These are phyloP conservation scores for Gynandropsis gynandra DNA, from an alignment of 345 rosid genomes.

Conservation along the genomic window DNA sequence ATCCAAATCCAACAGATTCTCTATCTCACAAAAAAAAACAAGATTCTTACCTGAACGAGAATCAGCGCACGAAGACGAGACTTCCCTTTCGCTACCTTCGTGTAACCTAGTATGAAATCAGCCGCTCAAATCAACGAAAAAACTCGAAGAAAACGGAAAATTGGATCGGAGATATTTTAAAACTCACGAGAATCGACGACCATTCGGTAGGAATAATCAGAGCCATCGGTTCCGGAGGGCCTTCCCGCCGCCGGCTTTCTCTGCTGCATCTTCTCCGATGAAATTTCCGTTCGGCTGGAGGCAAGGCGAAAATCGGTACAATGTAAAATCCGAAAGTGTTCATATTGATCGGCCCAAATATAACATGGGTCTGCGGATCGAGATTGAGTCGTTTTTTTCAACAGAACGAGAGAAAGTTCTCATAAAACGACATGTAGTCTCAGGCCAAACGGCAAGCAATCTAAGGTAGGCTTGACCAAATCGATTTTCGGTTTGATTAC, in stretches of 20 bases:
- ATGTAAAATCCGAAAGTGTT: too few species aligned
- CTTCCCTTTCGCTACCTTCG: constrained; percentile 27
- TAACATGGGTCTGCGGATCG: too few species aligned
- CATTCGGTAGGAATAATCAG: constrained; percentile 81
- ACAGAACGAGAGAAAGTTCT: too few species aligned
- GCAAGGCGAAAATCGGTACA: neutral
- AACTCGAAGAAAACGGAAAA: neutral
- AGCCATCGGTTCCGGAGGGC: constrained; percentile 69
- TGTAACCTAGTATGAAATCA: constrained; percentile 19
- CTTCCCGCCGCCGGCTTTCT: constrained; percentile 32
- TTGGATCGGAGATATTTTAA: constrained; percentile 3
- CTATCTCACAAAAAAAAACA: neutral
- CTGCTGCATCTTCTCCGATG: constrained; percentile 35
- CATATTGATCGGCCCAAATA: too few species aligned
- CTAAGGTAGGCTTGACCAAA: too few species aligned
- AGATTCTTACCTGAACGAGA: constrained; percentile 19
- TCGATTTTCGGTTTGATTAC: too few species aligned
- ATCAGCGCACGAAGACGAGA: constrained; percentile 30
- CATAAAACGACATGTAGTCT: too few species aligned
- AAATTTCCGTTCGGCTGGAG: neutral
- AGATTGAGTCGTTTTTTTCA: too few species aligned
- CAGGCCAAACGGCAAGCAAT: too few species aligned
- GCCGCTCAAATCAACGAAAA: neutral
- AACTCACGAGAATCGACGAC: constrained; percentile 79
- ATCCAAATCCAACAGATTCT: constrained; percentile 1